Evolutionary conservation across 768 basidiomycete species (phyloP).

Genomic region (Melanogaster broomeanus): DNA sequence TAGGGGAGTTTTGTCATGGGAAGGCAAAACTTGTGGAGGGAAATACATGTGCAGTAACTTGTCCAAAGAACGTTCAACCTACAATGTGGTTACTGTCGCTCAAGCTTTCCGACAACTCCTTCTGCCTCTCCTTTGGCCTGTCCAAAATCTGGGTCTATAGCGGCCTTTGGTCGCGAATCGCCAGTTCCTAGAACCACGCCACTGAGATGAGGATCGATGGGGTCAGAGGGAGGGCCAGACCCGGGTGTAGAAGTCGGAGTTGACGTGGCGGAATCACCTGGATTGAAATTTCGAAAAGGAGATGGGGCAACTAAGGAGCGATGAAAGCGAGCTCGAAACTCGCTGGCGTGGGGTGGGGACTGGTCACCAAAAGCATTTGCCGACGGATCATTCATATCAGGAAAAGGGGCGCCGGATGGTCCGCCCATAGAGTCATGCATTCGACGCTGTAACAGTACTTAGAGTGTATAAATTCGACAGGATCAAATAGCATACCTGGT

Average conservation of each 20-base stretch:
- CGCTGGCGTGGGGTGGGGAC: slow-evolving; percentile 39
- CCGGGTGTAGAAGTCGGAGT: slow-evolving; percentile 37
- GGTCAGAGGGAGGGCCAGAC: slow-evolving; percentile 33
- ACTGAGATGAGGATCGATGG: slow-evolving; percentile 34
- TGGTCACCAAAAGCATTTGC: slow-evolving; percentile 30
- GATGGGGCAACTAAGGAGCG: slow-evolving; percentile 59
- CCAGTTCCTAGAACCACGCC: slow-evolving; percentile 23
- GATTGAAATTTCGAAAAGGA: slow-evolving; percentile 49
- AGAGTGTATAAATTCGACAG: not conserved
- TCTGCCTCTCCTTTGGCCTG: slow-evolving; percentile 25
- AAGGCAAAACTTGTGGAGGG: not conserved
- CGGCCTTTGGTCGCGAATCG: slow-evolving; percentile 27
- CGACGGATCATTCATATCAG: slow-evolving; percentile 34
- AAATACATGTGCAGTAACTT: not conserved
- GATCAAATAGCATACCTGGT: slow-evolving; percentile 52
- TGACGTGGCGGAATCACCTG: slow-evolving; percentile 29
- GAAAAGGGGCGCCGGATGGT: slow-evolving; percentile 31
- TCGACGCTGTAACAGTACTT: slow-evolving; percentile 37
- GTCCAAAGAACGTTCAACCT: too few relatives aligned
- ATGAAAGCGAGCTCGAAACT: slow-evolving; percentile 69
- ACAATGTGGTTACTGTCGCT: slow-evolving; percentile 9
- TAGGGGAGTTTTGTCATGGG: not conserved
- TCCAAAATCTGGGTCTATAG: slow-evolving; percentile 25
- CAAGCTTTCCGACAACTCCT: slow-evolving; percentile 19
- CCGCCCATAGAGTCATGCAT: slow-evolving; percentile 40